These are phyloP conservation scores for Solanum piurae DNA, from an alignment of 257 asterid genomes.

Conservation along the genomic window DNA sequence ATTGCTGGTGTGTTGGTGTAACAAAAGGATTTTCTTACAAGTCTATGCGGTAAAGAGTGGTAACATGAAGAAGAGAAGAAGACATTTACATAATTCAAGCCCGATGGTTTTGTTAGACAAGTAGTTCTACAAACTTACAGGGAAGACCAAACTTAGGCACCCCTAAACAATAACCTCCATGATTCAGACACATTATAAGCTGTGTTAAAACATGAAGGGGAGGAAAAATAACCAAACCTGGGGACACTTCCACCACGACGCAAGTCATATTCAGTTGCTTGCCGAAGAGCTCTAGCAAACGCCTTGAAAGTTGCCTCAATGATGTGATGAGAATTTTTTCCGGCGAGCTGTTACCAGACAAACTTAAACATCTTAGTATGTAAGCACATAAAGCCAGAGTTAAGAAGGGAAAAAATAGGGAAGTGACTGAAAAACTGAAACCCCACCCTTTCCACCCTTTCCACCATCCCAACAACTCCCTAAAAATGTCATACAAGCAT, in stretches of 20 bases:
- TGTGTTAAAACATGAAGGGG: neutral
- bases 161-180: neutral
- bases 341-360: slow-evolving; percentile 59
- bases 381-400: neutral
- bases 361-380: neutral
- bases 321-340: slow-evolving; percentile 92
- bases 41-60: neutral
- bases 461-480: neutral
- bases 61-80: neutral
- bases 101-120: neutral
- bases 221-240: slow-evolving; percentile 35
- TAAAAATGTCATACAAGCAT: neutral
- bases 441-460: too few species aligned
- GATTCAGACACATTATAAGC: neutral
- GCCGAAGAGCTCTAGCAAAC: slow-evolving; percentile 97
- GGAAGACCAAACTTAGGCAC: neutral
- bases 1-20: neutral
- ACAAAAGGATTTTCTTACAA: neutral
- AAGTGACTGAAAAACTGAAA: neutral
- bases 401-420: neutral
- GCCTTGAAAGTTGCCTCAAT: slow-evolving; percentile 99
- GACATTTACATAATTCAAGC: neutral
- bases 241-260: slow-evolving; percentile 88
- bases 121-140: neutral
- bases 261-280: slow-evolving; percentile 78